These are phyloP conservation scores for Apiospora rasikravindrae DNA, from an alignment of 2,329 filamentous ascomycete species.

Conservation along the genomic window DNA sequence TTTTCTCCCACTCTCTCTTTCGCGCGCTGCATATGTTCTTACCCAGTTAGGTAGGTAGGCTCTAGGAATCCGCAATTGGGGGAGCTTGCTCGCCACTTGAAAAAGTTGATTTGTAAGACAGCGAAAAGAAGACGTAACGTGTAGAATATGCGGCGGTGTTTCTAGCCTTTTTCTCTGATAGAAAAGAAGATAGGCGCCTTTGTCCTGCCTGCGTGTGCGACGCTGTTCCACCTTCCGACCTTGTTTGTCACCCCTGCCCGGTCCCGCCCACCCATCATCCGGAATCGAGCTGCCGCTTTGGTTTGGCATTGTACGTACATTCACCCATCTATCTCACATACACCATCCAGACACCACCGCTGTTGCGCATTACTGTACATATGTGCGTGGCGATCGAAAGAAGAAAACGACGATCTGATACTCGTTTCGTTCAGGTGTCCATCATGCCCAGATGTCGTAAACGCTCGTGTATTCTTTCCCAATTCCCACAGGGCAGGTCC, in stretches of 20 bases:
- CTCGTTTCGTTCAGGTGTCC: slow-evolving; percentile 2
- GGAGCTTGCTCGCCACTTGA: neutral
- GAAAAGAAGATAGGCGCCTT: neutral
- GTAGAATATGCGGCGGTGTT: neutral
- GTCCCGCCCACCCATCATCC: slow-evolving; percentile 3
- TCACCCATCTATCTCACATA: neutral
- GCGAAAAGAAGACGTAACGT: neutral
- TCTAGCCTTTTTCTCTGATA: neutral
- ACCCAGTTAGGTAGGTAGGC: neutral
- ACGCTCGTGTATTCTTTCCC: neutral
- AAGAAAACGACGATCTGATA: neutral
- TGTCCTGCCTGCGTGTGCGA: neutral
- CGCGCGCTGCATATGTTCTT: neutral
- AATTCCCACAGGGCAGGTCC: neutral
- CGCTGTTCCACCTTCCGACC: slow-evolving; percentile 14
- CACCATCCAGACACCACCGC: neutral
- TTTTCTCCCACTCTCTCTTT: neutral
- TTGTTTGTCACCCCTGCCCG: slow-evolving; percentile 7
- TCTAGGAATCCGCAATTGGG: neutral
- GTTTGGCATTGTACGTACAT: neutral
- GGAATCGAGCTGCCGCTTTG: slow-evolving; percentile 11
- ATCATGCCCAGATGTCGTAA: slow-evolving; percentile 3
- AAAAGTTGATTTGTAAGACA: neutral
- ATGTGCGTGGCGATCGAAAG: neutral
- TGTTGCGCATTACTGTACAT: neutral